phyloP scores from a whole-genome alignment of 129 eudicot species.

The Logfia minima region DNA sequence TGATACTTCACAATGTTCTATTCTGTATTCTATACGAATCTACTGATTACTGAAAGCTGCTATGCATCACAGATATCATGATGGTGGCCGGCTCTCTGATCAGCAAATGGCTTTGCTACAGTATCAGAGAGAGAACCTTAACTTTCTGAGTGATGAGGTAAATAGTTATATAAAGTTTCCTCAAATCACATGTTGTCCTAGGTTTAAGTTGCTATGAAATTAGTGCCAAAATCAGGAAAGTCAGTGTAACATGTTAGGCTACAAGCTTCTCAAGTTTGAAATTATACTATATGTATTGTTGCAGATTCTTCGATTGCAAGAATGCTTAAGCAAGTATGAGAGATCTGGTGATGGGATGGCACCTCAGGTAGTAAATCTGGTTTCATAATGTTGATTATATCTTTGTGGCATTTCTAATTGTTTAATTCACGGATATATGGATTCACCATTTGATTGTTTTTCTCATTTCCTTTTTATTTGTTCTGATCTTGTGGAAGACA shows the following conservation, averaged over 20 bases:
- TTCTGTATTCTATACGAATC: not conserved
- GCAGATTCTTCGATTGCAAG: slow-evolving; percentile 92
- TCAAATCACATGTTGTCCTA: not conserved
- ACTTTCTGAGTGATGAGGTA: slow-evolving; percentile 99
- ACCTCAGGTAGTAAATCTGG: slow-evolving; percentile 75
- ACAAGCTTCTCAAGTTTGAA: too few relatives aligned
- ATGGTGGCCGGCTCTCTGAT: slow-evolving; percentile 93
- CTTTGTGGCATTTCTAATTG: not conserved
- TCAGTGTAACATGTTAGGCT: not conserved
- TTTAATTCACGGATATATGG: not conserved
- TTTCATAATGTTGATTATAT: not conserved
- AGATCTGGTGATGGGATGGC: slow-evolving; percentile 72
- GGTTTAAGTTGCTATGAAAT: not conserved
- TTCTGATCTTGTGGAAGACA: not conserved
- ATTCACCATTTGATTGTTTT: not conserved
- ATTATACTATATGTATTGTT: slow-evolving; percentile 5
- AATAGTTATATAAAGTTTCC: slow-evolving; percentile 5
- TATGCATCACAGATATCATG: slow-evolving; percentile 63
- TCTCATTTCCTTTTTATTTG: not conserved
- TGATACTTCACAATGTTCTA: not conserved
- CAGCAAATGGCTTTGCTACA: slow-evolving; percentile 98
- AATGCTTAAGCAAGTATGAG: slow-evolving; percentile 93
- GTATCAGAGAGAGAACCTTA: slow-evolving; percentile 92
- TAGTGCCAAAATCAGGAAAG: not conserved
- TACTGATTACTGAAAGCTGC: slow-evolving; percentile 17